phyloP scores from a whole-genome alignment of 108 stramenopile genomes.

The Cafeteria roenbergensis region DNA sequence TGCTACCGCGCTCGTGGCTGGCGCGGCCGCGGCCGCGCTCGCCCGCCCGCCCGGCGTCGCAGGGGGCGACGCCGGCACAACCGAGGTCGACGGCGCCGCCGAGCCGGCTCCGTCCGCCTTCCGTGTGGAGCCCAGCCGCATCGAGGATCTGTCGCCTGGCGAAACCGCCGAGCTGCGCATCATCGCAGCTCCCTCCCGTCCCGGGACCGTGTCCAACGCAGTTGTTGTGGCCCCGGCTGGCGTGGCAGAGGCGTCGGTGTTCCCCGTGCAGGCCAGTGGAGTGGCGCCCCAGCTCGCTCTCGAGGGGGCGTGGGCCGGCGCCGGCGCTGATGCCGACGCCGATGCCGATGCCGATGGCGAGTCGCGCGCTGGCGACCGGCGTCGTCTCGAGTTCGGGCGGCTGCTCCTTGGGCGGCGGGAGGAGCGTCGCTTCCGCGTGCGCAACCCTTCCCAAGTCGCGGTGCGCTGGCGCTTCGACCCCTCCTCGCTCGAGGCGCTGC shows the following conservation, averaged over 20 bases:
- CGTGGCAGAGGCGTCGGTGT: constrained; percentile 33
- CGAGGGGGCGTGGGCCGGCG: constrained; percentile 36
- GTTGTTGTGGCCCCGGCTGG: constrained; percentile 22
- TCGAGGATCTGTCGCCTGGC: constrained; percentile 32
- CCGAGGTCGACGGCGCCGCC: background rate
- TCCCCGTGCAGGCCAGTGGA: constrained; percentile 30
- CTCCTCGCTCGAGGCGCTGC: constrained; percentile 17
- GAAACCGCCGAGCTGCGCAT: constrained; percentile 41
- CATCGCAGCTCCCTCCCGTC: constrained; percentile 40
- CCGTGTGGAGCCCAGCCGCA: constrained; percentile 24
- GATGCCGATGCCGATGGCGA: constrained; percentile 1
- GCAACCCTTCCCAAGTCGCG: constrained; percentile 24
- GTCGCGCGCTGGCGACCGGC: background rate
- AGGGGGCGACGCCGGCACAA: background rate
- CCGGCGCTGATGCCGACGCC: too few relatives aligned
- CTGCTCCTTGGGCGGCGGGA: constrained; percentile 34
- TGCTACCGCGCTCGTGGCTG: background rate
- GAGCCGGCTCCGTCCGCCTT: constrained; percentile 10
- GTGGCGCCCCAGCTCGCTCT: constrained; percentile 23
- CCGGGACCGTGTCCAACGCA: constrained; percentile 14
- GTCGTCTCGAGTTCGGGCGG: constrained; percentile 36
- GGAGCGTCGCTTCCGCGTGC: constrained; percentile 26
- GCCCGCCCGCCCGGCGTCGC: background rate
- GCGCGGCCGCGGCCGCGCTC: background rate
- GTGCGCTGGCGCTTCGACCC: constrained; percentile 34